Evolutionary conservation across 371 early-diverging fungal genomes (phyloP), one percentile per base, ranked within the genome.

Genomic region (Coelomomyces lativittatus): DNA sequence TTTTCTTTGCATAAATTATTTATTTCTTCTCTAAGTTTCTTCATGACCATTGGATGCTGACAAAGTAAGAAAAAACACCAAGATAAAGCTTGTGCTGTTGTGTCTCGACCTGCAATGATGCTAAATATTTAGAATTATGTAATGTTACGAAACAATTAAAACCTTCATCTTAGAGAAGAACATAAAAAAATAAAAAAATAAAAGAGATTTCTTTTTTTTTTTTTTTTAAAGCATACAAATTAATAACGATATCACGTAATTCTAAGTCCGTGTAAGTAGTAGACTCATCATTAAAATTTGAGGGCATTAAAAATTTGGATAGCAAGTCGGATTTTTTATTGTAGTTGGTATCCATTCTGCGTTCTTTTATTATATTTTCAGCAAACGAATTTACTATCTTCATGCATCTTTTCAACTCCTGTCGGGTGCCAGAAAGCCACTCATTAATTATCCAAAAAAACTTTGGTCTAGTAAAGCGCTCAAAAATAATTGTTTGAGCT

Each of bases 1-100:
- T 46, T 28, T 21, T 54, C 49, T 1, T 56, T 53, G 1, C 58
- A 59, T 3, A 53, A n/a, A 10, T 64, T 67, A 4, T 56, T 39
- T 23, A 80, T 68, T 48, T 83, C 84, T 27, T 70, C 63, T 23
- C 72, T 48, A 14, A 85, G 51, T 38, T 63, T 71, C 17, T 47
- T 40, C 48, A 78, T 68, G 0, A 78, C 67, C 1, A 58, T 50
- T 0, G 78, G 70, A 39, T 75, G 62, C 25, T 62, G 57, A 40
- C 66, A 54, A 19, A 85, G 59, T 28, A 59, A 59, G 40, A 66
- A 80, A 48, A 80, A 70, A 25, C 72, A 64, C 85, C 85, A 85
- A 6, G 69, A 68, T 11, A 83, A 63, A 1, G 80, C 74, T 50
- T 80, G 80, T 0, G 81, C 79, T 2, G 83, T 83, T 0, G 81